Percentiles rank a stretch among this genome's conserved stretches.
These are phyloP conservation scores for Daldinia caldariorum DNA, from an alignment of 495 filamentous ascomycete genomes.

Conservation along the genomic window DNA sequence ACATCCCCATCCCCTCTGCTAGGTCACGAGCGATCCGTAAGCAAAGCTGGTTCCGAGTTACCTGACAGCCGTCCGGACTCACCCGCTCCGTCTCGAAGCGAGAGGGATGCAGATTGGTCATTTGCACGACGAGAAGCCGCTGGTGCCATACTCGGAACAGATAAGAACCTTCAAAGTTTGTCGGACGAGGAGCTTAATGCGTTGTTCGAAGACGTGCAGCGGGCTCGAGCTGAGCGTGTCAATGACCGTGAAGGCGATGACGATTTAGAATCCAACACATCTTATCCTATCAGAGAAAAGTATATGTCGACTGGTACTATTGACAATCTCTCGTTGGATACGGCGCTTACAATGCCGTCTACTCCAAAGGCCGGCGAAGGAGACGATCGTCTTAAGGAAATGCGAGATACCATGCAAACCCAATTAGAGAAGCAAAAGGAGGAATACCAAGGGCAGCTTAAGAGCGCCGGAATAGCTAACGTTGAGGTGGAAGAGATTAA, in stretches of 20 bases:
- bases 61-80: conserved; percentile 82
- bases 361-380: conserved; percentile 82
- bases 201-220: conserved; percentile 95
- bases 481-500: conserved; percentile 85
- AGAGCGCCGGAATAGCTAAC: conserved; percentile 77
- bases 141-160: conserved; percentile 85
- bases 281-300: conserved; percentile 90
- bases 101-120: conserved; percentile 94
- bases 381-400: conserved; percentile 75
- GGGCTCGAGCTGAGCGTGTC: conserved; percentile 82
- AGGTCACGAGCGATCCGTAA: conserved; percentile 79
- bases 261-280: conserved; percentile 87
- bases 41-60: conserved; percentile 71
- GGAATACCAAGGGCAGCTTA: conserved; percentile 82
- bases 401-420: conserved; percentile 86
- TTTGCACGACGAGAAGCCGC: conserved; percentile 93
- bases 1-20: conserved; percentile 67
- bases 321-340: conserved; percentile 97
- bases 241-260: conserved; percentile 81
- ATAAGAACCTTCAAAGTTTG: conserved; percentile 87
- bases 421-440: conserved; percentile 89
- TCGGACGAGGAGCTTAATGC: conserved; percentile 94
- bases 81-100: conserved; percentile 73
- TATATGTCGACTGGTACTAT: conserved; percentile 95
- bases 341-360: conserved; percentile 89